A percentile compares a stretch with the other conserved stretches of the same genome.
These are phyloP conservation scores for Fomitopsis palustris DNA, from an alignment of 1,284 basidiomycete genomes.

Conservation along the genomic window DNA sequence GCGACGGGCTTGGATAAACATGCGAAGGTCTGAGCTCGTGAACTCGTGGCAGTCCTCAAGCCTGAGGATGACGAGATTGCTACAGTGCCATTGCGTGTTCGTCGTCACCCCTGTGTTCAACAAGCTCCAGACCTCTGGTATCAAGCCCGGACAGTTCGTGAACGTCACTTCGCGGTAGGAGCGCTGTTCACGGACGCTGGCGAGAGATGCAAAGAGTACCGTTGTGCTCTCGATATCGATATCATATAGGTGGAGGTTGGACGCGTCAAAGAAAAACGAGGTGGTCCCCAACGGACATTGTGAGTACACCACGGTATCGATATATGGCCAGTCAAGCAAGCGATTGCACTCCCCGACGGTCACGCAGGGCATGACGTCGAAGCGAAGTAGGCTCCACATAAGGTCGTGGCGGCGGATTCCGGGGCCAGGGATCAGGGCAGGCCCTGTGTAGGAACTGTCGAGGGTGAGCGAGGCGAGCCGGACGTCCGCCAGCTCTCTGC, in stretches of 20 bases:
- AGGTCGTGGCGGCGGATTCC: background rate
- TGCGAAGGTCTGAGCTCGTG: background rate
- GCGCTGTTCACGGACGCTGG: background rate
- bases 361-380: background rate
- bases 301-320: background rate
- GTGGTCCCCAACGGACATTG: background rate
- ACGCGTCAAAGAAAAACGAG: background rate
- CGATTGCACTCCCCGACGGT: background rate
- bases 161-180: background rate
- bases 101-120: background rate
- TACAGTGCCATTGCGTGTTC: background rate
- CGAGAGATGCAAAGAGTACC: background rate
- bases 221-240: background rate
- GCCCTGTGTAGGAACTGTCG: background rate
- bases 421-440: background rate
- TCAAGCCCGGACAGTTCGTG: background rate
- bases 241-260: background rate
- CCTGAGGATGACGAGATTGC: background rate
- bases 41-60: background rate
- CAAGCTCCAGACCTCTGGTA: background rate
- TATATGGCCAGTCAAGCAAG: background rate
- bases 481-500: background rate
- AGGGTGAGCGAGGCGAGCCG: background rate
- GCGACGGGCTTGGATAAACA: background rate
- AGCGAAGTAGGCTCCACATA: background rate